A percentile compares a stretch with the other conserved stretches of the same genome.
Evolutionary conservation across 1,284 basidiomycete genomes (phyloP).

Genomic region (Cutaneotrichosporon arboriforme): DNA sequence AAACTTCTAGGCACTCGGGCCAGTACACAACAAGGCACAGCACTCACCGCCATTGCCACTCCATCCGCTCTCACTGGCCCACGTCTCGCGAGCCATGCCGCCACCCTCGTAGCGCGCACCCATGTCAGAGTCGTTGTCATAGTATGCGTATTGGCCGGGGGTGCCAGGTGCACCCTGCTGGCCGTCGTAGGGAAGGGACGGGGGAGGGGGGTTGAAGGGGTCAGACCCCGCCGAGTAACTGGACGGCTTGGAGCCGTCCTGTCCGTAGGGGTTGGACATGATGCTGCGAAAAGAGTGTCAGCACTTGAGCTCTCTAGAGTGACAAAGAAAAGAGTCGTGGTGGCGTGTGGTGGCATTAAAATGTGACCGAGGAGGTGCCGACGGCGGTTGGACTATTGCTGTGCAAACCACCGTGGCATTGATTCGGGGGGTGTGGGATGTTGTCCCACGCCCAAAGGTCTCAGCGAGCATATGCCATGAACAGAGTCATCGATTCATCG

Average conservation of each 20-base stretch:
- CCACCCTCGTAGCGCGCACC: conserved; percentile 53
- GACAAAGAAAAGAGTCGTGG: background rate
- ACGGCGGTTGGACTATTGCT: too few relatives aligned
- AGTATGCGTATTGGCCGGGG: conserved; percentile 51
- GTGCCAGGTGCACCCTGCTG: conserved; percentile 8
- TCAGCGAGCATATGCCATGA: too few relatives aligned
- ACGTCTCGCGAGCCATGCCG: conserved; percentile 45
- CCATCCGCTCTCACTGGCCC: conserved; percentile 45
- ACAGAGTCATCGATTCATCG: too few relatives aligned
- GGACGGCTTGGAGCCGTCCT: conserved; percentile 16
- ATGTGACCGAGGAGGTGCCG: too few relatives aligned
- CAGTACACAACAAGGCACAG: background rate
- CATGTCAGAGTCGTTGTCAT: conserved; percentile 70
- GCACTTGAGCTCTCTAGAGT: background rate
- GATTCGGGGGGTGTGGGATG: too few relatives aligned
- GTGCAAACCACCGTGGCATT: too few relatives aligned
- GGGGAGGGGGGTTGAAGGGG: conserved; percentile 34
- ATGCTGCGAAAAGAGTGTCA: background rate
- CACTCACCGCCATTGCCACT: conserved; percentile 44
- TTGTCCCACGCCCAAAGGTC: too few relatives aligned
- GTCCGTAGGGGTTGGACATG: conserved; percentile 15
- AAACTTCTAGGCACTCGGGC: background rate
- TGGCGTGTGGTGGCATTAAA: background rate
- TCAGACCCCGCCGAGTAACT: conserved; percentile 22
- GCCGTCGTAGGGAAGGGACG: conserved; percentile 31